A percentile compares a stretch with the other conserved stretches of the same genome.
Evolutionary conservation across 768 basidiomycete genomes (phyloP).

Genomic region (Tephrocybe rancida): DNA sequence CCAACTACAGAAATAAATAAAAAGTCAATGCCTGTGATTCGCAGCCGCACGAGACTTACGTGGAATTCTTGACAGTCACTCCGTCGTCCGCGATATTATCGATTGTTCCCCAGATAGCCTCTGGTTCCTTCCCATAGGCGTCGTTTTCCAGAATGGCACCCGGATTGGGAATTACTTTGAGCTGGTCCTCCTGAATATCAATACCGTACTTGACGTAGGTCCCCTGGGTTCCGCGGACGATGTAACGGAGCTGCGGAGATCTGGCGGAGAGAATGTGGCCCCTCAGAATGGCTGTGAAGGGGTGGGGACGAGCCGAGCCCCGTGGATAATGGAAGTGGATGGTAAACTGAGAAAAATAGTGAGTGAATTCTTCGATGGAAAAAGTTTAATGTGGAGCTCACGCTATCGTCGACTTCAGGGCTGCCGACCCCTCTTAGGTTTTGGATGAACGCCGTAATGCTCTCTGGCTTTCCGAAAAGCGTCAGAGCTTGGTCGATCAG

Average conservation of each 20-base stretch:
- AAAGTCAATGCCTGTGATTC: constrained; percentile 5
- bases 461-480: constrained; percentile 75
- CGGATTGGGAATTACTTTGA: constrained; percentile 56
- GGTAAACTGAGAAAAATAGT: constrained; percentile 43
- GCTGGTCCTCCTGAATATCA: constrained; percentile 79
- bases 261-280: constrained; percentile 72
- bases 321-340: constrained; percentile 53
- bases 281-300: constrained; percentile 67
- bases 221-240: constrained; percentile 72
- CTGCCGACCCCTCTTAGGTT: constrained; percentile 70
- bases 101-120: constrained; percentile 61
- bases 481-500: constrained; percentile 76
- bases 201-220: constrained; percentile 76
- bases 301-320: constrained; percentile 43
- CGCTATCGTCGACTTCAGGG: constrained; percentile 67
- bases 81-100: constrained; percentile 57
- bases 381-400: constrained; percentile 29
- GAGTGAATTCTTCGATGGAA: neutral
- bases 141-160: constrained; percentile 41
- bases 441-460: constrained; percentile 67
- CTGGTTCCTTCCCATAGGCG: constrained; percentile 63
- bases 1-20: constrained; percentile 48
- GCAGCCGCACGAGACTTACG: constrained; percentile 31
- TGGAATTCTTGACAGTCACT: constrained; percentile 36
- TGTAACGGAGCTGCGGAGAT: constrained; percentile 67